Evolutionary conservation across 371 early-diverging fungal species (phyloP), one percentile per base, ranked within the genome.

Genomic region (Rhizopus stolonifer): DNA sequence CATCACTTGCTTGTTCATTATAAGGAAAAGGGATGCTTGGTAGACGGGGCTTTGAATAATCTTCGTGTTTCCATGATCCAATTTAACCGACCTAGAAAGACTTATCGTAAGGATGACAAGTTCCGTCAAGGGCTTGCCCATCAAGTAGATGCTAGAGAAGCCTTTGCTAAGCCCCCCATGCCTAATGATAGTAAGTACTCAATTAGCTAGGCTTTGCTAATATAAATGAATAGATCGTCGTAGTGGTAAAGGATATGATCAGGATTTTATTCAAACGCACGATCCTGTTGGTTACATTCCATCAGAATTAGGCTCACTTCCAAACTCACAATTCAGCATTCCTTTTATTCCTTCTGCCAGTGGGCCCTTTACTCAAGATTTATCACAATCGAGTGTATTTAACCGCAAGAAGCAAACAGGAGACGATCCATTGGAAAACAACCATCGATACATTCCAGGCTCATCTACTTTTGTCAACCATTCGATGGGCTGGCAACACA

Each of bases 21-120:
- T 83, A 95, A 96, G 71, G 92, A 91, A 60, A 81, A 88, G 56
- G 85, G 84, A 4, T 87, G 91, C 45, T 78, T 99, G 23, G 96
- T 97, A 3, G 99, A 99, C 60, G 99, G 99, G 21, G 88, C 92
- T 17, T 69, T 99, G 46, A 86, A 81, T 63, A 91, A 93, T 57
- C 79, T 98, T 25, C 93, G 92, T 63, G 74, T 77, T 17, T 89
- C 89, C 21, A 85, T 86, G 86, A 90, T 93, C 24, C 92, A 91
- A 67, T 88, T 95, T 59, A 81, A 80, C 56, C 80, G 87, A 49
- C 96, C 96, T 5, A 70, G 85, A 49, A 81, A 76, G 54, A 36
- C 77, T 0, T 83, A 82, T 51, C 72, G 77, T 40, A 80, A 79
- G 13, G 84, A 86, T 29, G 86, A 83, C 39, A 74, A 80, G 38